Conservation (phyloP, 2,329 filamentous ascomycete species). For the Fusarium gaditjirri region DNA sequence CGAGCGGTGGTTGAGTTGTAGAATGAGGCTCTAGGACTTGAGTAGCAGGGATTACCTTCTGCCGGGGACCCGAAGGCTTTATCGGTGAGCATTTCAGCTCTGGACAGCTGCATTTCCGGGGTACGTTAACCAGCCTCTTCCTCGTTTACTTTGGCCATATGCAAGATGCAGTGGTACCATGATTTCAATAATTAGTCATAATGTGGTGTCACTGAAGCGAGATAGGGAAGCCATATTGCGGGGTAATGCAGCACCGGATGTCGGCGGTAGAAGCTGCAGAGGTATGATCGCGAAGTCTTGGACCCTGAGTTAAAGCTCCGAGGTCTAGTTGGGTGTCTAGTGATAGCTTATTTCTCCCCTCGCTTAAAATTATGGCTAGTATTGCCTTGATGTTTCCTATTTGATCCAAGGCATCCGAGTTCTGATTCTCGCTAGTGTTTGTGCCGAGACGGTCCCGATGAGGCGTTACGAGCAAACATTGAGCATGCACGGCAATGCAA, state of each 20-base stretch:
- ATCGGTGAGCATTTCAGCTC: background rate
- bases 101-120: background rate
- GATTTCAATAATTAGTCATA: background rate
- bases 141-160: background rate
- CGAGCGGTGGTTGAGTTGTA: background rate
- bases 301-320: background rate
- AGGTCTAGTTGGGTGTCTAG: fast-evolving
- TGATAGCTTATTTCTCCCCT: background rate
- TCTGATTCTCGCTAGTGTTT: background rate
- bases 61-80: background rate
- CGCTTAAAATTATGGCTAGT: background rate
- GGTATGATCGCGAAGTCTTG: background rate
- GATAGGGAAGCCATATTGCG: background rate
- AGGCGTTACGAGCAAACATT: background rate
- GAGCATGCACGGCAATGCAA: background rate
- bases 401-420: background rate
- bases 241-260: background rate
- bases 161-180: background rate
- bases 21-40: background rate
- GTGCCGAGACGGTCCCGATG: background rate
- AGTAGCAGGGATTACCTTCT: background rate
- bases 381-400: fast-evolving
- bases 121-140: fast-evolving
- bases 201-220: background rate
- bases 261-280: background rate